Base-by-base conservation (phyloP, 176 grass and related monocot genomes). In the Musa beccarii region DNA sequence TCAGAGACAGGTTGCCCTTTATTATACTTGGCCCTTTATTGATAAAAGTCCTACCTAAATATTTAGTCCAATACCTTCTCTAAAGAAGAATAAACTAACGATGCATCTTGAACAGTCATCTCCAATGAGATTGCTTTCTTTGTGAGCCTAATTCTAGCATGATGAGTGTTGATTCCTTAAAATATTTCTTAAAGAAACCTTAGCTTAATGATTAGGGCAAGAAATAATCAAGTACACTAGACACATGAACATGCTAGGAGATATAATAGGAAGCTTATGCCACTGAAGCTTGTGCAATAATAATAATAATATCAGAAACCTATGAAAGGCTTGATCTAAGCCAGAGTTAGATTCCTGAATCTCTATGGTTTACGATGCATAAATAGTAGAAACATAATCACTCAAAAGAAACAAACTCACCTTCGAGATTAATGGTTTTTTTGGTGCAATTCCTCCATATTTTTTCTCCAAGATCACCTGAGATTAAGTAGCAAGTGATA, bases 381-480 rank as follows among this genome's bases (percentile, higher is more conserved):
- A 16, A 75, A 43, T 8, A 20, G 17, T 52, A 53, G 11, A 51
- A 66, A 20, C 20, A 53, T 53, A 28, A n/a, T 56, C 22, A 53
- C 43, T 9, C 23, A 12, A 17, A 53, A 24, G 1, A 9, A 59
- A 50, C 21, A 53, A 28, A 16, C 28, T 49, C 69, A 91, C 94
- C 86, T 93, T 98, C 14, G 94, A 89, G 80, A 98, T 98, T 82
- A 98, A 85, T 26, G 94, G 94, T 73, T 98, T 98, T 69, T 94
- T 98, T 2, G 90, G 80, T 49, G 76, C 86, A 74, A 98, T 91
- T 21, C 90, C 88, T 68, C 88, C 90, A 73, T 91, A 98, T 80
- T 93, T 98, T 75, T 91, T 91, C 84, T 89, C 84, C 0, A 63
- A 22, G 53, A 55, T 77, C 2, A 62, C 82, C 94, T 98, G 76